Evolutionary conservation across 2,329 filamentous ascomycete genomes (phyloP).

Genomic region (Neospermospora avenae): DNA sequence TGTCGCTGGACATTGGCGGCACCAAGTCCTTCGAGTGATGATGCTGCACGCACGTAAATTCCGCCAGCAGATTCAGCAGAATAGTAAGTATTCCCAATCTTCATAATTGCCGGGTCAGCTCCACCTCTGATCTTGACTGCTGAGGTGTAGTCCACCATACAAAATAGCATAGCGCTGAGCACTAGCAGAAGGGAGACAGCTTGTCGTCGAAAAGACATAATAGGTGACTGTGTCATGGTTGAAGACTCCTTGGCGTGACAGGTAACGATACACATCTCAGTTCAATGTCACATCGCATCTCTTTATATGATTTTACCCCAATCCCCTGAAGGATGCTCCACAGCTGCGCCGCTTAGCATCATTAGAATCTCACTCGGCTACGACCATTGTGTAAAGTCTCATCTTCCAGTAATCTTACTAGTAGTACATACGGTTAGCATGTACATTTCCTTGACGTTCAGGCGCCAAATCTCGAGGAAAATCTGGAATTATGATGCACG

Average conservation of each 20-base stretch:
- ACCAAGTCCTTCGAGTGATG: slow-evolving; percentile 6
- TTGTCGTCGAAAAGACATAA: background rate
- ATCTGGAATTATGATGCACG: background rate
- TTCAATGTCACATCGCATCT: background rate
- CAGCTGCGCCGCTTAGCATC: background rate
- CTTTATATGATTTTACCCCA: background rate
- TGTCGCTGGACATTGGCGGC: slow-evolving; percentile 1
- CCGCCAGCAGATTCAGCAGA: slow-evolving; percentile 4
- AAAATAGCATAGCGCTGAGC: background rate
- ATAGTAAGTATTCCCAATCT: slow-evolving; percentile 1
- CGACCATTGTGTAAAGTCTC: background rate
- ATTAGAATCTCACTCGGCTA: background rate
- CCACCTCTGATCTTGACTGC: background rate
- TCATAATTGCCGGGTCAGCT: slow-evolving; percentile 2
- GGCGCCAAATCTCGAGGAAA: background rate
- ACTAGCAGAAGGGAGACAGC: background rate
- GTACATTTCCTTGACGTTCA: background rate
- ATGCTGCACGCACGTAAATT: slow-evolving; percentile 7
- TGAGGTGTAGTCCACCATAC: background rate
- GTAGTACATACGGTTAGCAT: background rate
- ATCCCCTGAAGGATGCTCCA: background rate
- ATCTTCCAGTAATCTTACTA: background rate
- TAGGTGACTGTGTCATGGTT: background rate
- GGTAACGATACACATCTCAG: background rate
- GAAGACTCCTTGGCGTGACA: background rate